A percentile compares a stretch with the other conserved stretches of the same genome.
Evolutionary conservation across 495 filamentous ascomycete genomes (phyloP).

Genomic region (Aspergillus homomorphus): DNA sequence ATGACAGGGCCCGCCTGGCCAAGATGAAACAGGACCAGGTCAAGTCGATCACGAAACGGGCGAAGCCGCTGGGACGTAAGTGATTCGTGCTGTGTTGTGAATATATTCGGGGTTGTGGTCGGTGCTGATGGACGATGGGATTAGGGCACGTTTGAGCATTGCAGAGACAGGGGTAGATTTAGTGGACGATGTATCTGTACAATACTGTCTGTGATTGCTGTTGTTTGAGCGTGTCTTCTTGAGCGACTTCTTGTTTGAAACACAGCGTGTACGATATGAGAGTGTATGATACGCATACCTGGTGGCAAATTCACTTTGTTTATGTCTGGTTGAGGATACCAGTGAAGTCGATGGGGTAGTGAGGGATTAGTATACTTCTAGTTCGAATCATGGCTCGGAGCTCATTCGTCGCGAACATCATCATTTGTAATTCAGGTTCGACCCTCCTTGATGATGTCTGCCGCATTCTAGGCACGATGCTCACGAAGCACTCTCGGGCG

Average conservation of each 20-base stretch:
- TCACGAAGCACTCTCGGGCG: constrained; percentile 2
- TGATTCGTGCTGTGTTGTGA: constrained; percentile 1
- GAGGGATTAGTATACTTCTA: too few species aligned
- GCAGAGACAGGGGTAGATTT: neutral
- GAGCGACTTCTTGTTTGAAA: neutral
- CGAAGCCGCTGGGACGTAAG: constrained; percentile 58
- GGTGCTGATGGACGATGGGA: neutral
- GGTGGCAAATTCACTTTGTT: neutral
- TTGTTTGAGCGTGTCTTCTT: neutral
- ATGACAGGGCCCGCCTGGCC: constrained; percentile 45
- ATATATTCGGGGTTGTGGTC: neutral
- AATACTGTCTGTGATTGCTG: neutral
- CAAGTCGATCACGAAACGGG: constrained; percentile 59
- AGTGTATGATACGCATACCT: neutral
- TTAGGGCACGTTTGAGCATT: neutral
- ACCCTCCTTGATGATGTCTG: constrained; percentile 43
- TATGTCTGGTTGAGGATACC: too few species aligned
- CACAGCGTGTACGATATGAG: neutral
- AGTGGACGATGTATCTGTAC: neutral
- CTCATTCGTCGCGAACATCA: too few species aligned
- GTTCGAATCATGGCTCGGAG: too few species aligned
- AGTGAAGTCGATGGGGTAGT: too few species aligned
- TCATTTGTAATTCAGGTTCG: neutral
- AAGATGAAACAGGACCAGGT: constrained; percentile 67
- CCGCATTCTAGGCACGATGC: constrained; percentile 39